Conservation (phyloP, 805 yeast genomes). For the Myxozyma kluyveri region DNA sequence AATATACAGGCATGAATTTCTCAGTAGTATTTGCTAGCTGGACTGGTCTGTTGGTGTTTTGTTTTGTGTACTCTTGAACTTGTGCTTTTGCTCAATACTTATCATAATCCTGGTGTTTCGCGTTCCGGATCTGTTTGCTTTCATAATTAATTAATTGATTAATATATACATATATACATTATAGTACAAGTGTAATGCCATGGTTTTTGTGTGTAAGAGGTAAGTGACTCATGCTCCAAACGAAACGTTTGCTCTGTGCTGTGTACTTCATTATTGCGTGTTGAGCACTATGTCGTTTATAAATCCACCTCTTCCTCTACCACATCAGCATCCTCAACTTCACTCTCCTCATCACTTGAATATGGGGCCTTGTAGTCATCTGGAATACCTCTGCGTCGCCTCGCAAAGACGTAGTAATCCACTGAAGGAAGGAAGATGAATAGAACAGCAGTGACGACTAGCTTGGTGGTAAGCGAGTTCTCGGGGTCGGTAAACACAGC, state of each 20-base stretch:
- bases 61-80: neutral
- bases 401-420: constrained; percentile 12
- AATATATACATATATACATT: too few relatives aligned
- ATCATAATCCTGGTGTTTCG: too few relatives aligned
- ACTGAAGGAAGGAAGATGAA: constrained; percentile 16
- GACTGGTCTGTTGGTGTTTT: neutral
- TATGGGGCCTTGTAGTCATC: constrained; percentile 11
- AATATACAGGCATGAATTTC: neutral
- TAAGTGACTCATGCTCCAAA: too few relatives aligned
- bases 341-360: constrained; percentile 13
- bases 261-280: neutral
- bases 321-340: constrained; percentile 2
- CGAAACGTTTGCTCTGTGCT: too few relatives aligned
- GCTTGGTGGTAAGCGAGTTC: constrained; percentile 6
- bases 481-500: constrained; percentile 9
- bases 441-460: constrained; percentile 7
- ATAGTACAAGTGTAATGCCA: too few relatives aligned
- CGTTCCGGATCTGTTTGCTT: too few relatives aligned
- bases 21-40: neutral
- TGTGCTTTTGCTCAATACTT: too few relatives aligned
- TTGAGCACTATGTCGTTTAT: neutral
- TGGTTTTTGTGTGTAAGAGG: too few relatives aligned
- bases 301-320: neutral
- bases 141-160: too few relatives aligned
- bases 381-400: constrained; percentile 17